Base-by-base conservation (phyloP, 2,329 filamentous ascomycete genomes). In the Aureobasidium sp. region DNA sequence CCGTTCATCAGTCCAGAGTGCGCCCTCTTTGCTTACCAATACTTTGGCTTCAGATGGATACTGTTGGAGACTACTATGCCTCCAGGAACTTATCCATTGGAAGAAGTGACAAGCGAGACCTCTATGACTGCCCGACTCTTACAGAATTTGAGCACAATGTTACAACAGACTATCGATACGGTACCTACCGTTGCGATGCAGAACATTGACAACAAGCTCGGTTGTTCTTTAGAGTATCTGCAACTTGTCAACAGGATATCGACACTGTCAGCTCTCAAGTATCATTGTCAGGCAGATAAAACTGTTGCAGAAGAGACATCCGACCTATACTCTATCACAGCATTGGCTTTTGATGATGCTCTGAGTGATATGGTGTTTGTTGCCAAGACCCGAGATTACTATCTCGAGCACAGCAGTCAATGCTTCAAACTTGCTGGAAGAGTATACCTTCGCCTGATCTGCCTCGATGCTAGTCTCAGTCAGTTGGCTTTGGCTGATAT, bases 171-270 rank as follows among this genome's bases (percentile, higher is more conserved):
- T 16, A 25, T 47, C n/a, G 54, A 58, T 21, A 21, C 41, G 10
- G 21, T 47, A 10, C 54, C 54, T 8, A 57, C 30, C 27, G 13
- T 36, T 11, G 54, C 54, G 3, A 58, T 58, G 54, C 54, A 47
- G 8, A 36, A 47, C 7, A 58, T 58, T 5, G 54, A 58, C 21
- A 45, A 58, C 21, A 47, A 29, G 2, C 3, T 58, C 10, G 54
- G 54, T 6, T 58, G 54, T 34, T 45, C 41, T 2, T 29, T 58
- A 21, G 54, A 47, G n/a, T 58, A 36, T 36, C 41, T 58, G 9
- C 54, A 58, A 16, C 41, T 58, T 6, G 30, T 58, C 30, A 58
- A 58, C 41, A 58, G 54, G 14, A 36, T 58, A 45, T 58, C 54
- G 10, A 58, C 25, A 5, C 30, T 58, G 10, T 58, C 54, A 25